Conservation (phyloP, 148 eudicot genomes). For the Rhododendron henanense region DNA sequence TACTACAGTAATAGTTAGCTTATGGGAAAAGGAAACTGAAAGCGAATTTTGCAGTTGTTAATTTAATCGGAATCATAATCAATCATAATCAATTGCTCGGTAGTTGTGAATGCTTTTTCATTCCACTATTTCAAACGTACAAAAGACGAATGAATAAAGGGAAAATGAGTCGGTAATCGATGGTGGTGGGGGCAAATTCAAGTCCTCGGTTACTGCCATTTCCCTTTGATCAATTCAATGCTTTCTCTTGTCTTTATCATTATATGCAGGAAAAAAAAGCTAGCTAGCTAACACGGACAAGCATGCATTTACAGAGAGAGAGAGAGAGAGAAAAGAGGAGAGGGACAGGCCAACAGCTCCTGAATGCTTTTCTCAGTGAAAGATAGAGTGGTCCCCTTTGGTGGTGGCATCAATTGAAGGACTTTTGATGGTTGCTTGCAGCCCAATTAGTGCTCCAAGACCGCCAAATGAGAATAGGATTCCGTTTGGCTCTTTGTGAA, state of each 20-base stretch:
- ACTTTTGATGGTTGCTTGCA: not conserved
- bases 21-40: not conserved
- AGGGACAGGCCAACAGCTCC: not conserved
- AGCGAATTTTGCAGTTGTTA: not conserved
- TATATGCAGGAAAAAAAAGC: not conserved
- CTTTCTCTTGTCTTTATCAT: not conserved
- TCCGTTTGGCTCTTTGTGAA: not conserved
- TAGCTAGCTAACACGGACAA: not conserved
- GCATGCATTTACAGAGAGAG: not conserved
- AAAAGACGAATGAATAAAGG: not conserved
- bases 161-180: not conserved
- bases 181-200: not conserved
- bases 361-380: not conserved
- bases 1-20: not conserved
- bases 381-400: not conserved
- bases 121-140: not conserved
- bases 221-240: not conserved
- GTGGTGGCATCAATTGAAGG: not conserved
- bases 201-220: not conserved
- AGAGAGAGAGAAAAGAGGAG: not conserved
- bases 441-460: not conserved
- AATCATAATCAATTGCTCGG: not conserved
- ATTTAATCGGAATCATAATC: not conserved
- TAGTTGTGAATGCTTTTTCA: slow-evolving; percentile 2
- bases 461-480: not conserved